A percentile compares a stretch with the other conserved stretches of the same genome.
Evolutionary conservation across 2,329 filamentous ascomycete species (phyloP).

Genomic region (Pseudocercospora vitis): DNA sequence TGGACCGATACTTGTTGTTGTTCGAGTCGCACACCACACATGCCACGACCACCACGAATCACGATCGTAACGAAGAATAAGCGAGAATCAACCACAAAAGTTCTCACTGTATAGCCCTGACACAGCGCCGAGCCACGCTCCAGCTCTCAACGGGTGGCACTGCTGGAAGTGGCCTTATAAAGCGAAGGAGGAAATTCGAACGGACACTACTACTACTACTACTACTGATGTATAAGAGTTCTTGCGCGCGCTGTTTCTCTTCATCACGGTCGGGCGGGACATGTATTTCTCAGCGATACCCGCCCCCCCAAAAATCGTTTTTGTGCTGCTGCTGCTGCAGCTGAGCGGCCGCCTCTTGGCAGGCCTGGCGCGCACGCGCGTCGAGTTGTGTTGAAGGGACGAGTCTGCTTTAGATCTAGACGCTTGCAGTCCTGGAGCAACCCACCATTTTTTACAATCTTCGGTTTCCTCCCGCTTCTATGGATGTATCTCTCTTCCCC

Average conservation of each 20-base stretch:
- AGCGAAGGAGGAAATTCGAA: background rate
- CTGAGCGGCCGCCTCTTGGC: conserved; percentile 2
- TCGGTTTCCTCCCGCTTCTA: background rate
- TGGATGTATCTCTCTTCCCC: background rate
- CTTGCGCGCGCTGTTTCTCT: background rate
- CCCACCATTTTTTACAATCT: background rate
- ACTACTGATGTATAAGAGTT: conserved; percentile 9
- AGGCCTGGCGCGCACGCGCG: conserved; percentile 6
- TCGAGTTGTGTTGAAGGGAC: conserved; percentile 21
- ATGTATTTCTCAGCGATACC: conserved; percentile 13
- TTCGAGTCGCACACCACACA: no score
- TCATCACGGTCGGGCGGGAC: background rate
- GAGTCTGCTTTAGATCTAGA: conserved; percentile 19
- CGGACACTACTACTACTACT: conserved; percentile 7
- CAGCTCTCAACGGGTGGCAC: no score
- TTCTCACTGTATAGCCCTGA: conserved; percentile 13
- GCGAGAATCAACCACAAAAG: conserved; percentile 16
- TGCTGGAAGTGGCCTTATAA: background rate
- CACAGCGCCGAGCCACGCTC: conserved; percentile 18
- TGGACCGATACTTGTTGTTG: conserved; percentile 3
- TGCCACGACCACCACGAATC: conserved; percentile 18
- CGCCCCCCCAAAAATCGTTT: conserved; percentile 11
- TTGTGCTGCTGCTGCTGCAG: background rate
- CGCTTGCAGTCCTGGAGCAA: conserved; percentile 22
- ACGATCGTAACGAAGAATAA: conserved; percentile 9